Evolutionary conservation across 495 filamentous ascomycete genomes (phyloP).

Genomic region (Aspergillus heteromorphus): DNA sequence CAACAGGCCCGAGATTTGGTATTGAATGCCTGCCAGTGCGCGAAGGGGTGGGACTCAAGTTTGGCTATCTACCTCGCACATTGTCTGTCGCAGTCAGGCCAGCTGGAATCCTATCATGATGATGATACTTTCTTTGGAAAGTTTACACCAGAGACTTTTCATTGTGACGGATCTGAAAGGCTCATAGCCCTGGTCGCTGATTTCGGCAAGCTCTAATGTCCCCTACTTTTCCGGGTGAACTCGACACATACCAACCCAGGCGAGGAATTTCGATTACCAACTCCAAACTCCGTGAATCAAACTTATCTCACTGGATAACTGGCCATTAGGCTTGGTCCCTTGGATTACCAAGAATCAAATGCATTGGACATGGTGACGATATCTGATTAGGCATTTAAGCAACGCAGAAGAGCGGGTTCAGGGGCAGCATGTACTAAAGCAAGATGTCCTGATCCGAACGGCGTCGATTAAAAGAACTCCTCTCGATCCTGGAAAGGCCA

Average conservation of each 20-base stretch:
- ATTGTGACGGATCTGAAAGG: neutral
- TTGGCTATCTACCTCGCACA: neutral
- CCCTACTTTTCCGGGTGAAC: neutral
- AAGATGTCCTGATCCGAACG: too few relatives aligned
- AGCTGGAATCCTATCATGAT: neutral
- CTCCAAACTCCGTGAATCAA: neutral
- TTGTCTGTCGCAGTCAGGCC: neutral
- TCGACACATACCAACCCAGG: neutral
- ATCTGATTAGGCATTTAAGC: too few relatives aligned
- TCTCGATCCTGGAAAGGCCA: conserved; percentile 21
- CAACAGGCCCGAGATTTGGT: neutral
- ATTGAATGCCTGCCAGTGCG: neutral
- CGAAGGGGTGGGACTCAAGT: neutral
- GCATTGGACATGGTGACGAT: too few relatives aligned
- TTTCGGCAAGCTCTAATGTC: neutral
- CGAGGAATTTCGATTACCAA: neutral
- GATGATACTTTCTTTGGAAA: neutral
- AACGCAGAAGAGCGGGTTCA: too few relatives aligned
- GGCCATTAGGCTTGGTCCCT: too few relatives aligned
- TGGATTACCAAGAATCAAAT: too few relatives aligned
- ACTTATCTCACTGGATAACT: too few relatives aligned
- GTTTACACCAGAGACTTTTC: neutral
- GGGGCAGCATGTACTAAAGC: too few relatives aligned
- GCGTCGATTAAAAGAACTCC: conserved; percentile 17
- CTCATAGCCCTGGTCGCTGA: neutral